A percentile compares a stretch with the other conserved stretches of the same genome.
These are phyloP conservation scores for Sclerotinia spermophila DNA, from an alignment of 2,329 filamentous ascomycete species.

Conservation along the genomic window DNA sequence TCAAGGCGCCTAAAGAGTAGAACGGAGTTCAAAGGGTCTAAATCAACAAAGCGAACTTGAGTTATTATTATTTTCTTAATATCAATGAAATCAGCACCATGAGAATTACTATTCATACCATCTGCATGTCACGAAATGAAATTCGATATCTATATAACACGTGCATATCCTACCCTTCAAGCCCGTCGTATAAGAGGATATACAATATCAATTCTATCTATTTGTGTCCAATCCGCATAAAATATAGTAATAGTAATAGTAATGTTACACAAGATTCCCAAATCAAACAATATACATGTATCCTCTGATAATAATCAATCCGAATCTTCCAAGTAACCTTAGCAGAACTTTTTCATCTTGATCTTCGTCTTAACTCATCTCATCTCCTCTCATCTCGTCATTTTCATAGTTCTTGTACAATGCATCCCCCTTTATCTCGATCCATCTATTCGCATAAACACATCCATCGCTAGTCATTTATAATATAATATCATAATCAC, in stretches of 20 bases:
- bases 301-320: neutral
- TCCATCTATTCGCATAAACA: neutral
- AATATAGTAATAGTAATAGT: neutral
- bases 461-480: neutral
- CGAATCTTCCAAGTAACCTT: neutral
- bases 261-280: neutral
- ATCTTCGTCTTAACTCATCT: too few relatives aligned
- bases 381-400: neutral
- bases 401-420: too few relatives aligned
- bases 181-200: neutral
- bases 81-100: neutral
- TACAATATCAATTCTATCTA: neutral
- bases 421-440: neutral
- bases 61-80: neutral
- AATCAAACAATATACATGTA: neutral
- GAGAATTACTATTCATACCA: neutral
- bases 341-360: neutral
- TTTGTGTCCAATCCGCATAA: neutral
- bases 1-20: neutral
- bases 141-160: too few relatives aligned
- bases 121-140: neutral
- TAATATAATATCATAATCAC: neutral
- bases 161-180: neutral
- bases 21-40: neutral
- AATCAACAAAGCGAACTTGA: neutral